Evolutionary conservation across 129 eudicot genomes (phyloP).

Genomic region (Centrapalus pauciflorus): DNA sequence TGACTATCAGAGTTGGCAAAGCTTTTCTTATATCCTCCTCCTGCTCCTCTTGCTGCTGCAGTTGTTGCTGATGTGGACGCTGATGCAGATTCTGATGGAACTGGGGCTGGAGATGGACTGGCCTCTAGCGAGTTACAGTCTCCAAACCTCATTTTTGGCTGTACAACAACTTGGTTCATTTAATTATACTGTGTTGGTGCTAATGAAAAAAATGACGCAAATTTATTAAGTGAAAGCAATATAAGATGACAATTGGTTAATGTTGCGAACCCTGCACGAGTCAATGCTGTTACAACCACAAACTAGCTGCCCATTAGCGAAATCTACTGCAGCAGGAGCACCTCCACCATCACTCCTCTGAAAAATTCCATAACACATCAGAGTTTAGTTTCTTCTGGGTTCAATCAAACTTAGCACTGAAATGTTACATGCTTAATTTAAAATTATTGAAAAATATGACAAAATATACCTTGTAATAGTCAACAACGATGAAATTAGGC

Average conservation of each 20-base stretch:
- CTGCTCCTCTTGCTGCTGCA: constrained; percentile 8
- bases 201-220: too few relatives aligned
- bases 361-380: not conserved
- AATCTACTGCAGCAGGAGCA: constrained; percentile 78
- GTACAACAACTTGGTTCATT: constrained; percentile 17
- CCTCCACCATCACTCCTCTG: constrained; percentile 98
- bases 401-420: not conserved
- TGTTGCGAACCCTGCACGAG: constrained; percentile 61
- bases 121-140: constrained; percentile 40
- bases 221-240: not conserved
- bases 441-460: not conserved
- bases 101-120: constrained; percentile 37
- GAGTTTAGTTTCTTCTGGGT: not conserved
- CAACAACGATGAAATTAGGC: constrained; percentile 90
- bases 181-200: not conserved
- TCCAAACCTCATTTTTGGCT: constrained; percentile 68
- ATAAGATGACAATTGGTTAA: not conserved
- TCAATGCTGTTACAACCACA: constrained; percentile 64
- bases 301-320: constrained; percentile 64
- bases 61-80: constrained; percentile 9
- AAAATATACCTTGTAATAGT: constrained; percentile 85
- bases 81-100: constrained; percentile 11
- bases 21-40: constrained; percentile 24
- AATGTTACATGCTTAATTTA: not conserved
- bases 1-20: constrained; percentile 24